Base-by-base conservation (phyloP, 306 rosid species). In the Sesbania bispinosa region DNA sequence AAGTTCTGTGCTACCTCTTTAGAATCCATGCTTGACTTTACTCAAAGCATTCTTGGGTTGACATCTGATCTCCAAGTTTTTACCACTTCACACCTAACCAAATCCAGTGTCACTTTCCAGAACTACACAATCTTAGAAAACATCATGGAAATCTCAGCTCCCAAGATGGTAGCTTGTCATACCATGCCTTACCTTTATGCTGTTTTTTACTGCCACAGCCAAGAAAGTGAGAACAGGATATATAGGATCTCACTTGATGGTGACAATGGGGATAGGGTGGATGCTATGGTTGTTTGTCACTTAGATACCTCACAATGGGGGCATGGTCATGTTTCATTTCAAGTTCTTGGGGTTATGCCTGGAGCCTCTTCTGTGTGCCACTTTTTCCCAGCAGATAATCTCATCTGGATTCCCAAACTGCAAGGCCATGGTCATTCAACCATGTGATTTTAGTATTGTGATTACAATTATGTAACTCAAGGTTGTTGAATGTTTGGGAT, bases 131-230 rank as follows among this genome's bases (percentile, higher is more conserved):
- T n/a, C n/a, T n/a, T n/a, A n/a, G n/a, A n/a, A n/a, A n/a, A n/a
- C n/a, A n/a, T n/a, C n/a, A n/a, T n/a, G n/a, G n/a, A n/a, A n/a
- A n/a, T n/a, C n/a, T n/a, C n/a, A n/a, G n/a, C n/a, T n/a, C 91
- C 89, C 0, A 85, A 64, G 74, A 87, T 92, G 72, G 98, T 89
- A 27, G 87, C 98, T 7, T 92, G 96, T 36, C 96, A 89, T 66
- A 81, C 84, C 10, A 78, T 87, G 90, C 92, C 96, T 0, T 92
- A 92, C 54, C 96, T 94, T n/a, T 86, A 85, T 36, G 85, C 88
- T 0, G 79, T 89, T 18, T 87, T 80, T 39, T 86, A 84, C 3
- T 87, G 92, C 26, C 97, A 89, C 14, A 83, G 77, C 80, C 94
- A 84, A 39, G 51, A n/a, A n/a, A n/a, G n/a, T n/a, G n/a, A n/a